A percentile compares a stretch with the other conserved stretches of the same genome.
These are phyloP conservation scores for Avicennia marina DNA, from an alignment of 257 asterid genomes.

Conservation along the genomic window DNA sequence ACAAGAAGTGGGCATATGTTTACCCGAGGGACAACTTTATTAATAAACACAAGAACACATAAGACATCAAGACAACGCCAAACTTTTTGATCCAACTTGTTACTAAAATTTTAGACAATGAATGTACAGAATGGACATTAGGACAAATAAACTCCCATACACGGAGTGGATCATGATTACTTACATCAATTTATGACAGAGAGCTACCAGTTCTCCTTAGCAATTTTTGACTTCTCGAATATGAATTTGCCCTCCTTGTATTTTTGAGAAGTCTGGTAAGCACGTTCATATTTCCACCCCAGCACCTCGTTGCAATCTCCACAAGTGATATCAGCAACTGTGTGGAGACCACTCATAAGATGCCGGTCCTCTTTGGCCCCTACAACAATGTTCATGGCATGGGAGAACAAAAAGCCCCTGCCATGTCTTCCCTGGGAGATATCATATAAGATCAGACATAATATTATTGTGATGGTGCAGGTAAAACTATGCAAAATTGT, in stretches of 20 bases:
- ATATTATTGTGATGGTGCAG: too few species aligned
- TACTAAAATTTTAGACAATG: too few species aligned
- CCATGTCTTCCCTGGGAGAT: constrained; percentile 64
- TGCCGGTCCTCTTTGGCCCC: constrained; percentile 72
- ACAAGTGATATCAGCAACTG: constrained; percentile 67
- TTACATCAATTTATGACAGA: constrained; percentile 14
- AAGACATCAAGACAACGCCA: too few species aligned
- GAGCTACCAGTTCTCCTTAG: constrained; percentile 70
- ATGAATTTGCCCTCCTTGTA: constrained; percentile 79
- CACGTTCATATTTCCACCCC: constrained; percentile 78
- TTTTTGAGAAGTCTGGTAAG: constrained; percentile 65
- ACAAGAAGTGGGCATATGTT: too few species aligned
- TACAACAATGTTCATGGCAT: constrained; percentile 52
- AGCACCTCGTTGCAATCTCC: constrained; percentile 58
- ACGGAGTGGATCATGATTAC: too few species aligned
- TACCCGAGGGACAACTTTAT: too few species aligned
- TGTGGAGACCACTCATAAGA: constrained; percentile 73
- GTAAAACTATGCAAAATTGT: too few species aligned
- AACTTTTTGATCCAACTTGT: too few species aligned
- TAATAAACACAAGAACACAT: too few species aligned
- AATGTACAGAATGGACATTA: too few species aligned
- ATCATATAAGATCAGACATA: too few species aligned
- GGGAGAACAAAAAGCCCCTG: constrained; percentile 71
- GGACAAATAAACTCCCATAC: too few species aligned
- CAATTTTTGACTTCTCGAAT: constrained; percentile 68